Conservation (phyloP, 306 rosid species). For the Vigna trinervia region DNA sequence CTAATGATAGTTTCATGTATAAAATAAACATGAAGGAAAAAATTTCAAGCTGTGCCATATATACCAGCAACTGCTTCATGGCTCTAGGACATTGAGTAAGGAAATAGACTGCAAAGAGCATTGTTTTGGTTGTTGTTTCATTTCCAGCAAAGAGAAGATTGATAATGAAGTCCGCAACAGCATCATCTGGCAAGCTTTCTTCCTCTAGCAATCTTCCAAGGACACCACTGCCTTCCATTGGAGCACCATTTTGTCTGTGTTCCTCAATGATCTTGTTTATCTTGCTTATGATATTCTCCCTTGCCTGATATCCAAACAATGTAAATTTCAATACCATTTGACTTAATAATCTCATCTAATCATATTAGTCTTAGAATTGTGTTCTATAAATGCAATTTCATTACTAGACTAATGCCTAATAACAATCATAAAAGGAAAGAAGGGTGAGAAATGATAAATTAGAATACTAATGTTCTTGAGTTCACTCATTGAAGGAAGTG, state of each 20-base stretch:
- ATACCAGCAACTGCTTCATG: conserved; percentile 70
- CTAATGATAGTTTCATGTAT: background rate
- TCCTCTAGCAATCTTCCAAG: conserved; percentile 81
- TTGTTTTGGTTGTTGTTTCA: conserved; percentile 94
- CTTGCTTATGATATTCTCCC: conserved; percentile 77
- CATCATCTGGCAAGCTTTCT: conserved; percentile 75
- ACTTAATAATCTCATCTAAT: background rate
- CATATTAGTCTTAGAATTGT: background rate
- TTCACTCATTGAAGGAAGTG: background rate
- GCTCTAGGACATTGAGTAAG: conserved; percentile 87
- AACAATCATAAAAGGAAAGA: background rate
- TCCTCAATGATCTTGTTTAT: conserved; percentile 68
- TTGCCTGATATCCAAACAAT: conserved; percentile 61
- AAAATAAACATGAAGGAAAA: background rate
- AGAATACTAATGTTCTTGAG: background rate
- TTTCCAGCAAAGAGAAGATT: conserved; percentile 97
- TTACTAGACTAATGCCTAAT: background rate
- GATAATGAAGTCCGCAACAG: conserved; percentile 85
- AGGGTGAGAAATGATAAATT: background rate
- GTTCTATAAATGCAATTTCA: conserved; percentile 2
- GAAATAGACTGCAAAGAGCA: conserved; percentile 90
- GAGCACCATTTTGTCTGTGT: conserved; percentile 56
- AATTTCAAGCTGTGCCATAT: conserved; percentile 6
- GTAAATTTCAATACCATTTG: conserved; percentile 35
- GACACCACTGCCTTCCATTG: conserved; percentile 57